Evolutionary conservation across 176 grass and related monocot genomes (phyloP).

Genomic region (Ensete glaucum): DNA sequence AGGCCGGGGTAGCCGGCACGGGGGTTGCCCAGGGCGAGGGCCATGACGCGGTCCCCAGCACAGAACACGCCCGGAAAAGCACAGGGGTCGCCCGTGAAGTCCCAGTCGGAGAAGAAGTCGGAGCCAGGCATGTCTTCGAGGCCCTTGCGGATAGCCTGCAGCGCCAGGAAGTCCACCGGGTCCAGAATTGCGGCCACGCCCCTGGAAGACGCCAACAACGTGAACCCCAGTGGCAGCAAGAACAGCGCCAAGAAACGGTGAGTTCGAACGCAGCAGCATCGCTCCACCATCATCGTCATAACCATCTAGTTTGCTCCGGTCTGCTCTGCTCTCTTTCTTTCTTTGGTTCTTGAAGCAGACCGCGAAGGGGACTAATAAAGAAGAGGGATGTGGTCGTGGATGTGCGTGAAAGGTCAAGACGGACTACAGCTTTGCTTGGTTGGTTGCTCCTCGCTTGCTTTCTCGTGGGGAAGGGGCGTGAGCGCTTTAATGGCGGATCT

Average conservation of each 20-base stretch:
- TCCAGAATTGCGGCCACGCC: neutral
- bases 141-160: constrained; percentile 1
- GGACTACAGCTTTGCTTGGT: neutral
- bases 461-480: constrained; percentile 12
- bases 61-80: constrained; percentile 1
- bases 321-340: neutral
- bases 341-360: neutral
- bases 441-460: neutral
- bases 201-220: neutral
- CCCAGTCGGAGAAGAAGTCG: constrained; percentile 1
- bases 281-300: neutral
- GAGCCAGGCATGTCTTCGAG: neutral
- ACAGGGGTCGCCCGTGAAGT: neutral
- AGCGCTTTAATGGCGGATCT: constrained; percentile 11
- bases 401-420: neutral
- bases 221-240: neutral
- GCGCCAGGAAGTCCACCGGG: constrained; percentile 3
- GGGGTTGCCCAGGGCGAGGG: neutral
- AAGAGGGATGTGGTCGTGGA: neutral
- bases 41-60: neutral
- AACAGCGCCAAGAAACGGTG: neutral
- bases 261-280: neutral
- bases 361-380: neutral
- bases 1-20: neutral
- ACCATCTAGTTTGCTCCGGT: neutral